Conservation (phyloP, 306 rosid species). For the Fragaria vesca region DNA sequence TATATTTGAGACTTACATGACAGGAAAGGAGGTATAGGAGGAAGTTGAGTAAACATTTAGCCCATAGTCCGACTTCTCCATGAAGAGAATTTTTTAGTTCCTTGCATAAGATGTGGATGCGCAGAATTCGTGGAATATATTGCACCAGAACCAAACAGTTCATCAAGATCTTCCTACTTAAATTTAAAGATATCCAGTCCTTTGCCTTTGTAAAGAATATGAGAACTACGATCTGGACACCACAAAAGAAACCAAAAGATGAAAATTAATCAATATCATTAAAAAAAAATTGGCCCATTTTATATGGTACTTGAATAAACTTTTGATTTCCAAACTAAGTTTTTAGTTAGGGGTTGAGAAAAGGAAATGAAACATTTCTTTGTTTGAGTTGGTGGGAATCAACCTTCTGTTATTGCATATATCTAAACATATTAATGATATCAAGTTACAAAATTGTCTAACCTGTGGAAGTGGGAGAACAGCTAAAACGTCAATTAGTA, state of each 20-base stretch:
- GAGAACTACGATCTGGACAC: neutral
- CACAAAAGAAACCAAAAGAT: too few species aligned
- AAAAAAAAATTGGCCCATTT: neutral
- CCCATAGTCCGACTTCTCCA: neutral
- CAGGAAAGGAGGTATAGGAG: constrained; percentile 22
- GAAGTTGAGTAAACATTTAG: constrained; percentile 12
- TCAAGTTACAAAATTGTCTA: neutral
- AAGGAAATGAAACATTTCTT: too few species aligned
- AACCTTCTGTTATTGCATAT: too few species aligned
- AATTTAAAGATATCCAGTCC: neutral
- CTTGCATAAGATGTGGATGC: neutral
- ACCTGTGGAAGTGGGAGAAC: neutral
- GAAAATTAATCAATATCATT: too few species aligned
- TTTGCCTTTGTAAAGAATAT: neutral
- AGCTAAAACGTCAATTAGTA: neutral
- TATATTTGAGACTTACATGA: constrained; percentile 10
- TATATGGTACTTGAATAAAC: too few species aligned
- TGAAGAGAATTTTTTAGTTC: neutral
- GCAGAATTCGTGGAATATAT: neutral
- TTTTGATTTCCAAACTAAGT: too few species aligned
- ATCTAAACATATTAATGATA: too few species aligned
- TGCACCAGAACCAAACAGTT: neutral
- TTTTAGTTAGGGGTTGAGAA: too few species aligned
- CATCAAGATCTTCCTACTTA: neutral
- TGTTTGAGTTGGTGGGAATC: too few species aligned